Evolutionary conservation across 164 flowering plant genomes (phyloP).

Genomic region (Stephania yunnanensis): DNA sequence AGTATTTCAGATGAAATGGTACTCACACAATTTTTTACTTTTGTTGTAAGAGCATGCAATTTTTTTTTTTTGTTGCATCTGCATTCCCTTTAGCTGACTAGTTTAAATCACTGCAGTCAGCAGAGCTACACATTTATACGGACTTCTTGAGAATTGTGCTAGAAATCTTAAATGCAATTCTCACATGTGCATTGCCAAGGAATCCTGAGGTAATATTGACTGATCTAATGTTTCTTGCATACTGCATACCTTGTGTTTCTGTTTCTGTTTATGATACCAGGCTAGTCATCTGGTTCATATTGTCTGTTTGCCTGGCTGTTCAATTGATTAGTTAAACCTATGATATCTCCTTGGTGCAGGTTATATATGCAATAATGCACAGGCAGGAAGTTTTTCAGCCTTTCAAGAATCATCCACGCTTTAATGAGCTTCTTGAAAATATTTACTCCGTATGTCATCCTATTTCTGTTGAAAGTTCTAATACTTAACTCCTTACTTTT

Average conservation of each 20-base stretch:
- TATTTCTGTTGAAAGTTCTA: background rate
- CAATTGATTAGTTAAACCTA: conserved; percentile 4
- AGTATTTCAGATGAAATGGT: conserved; percentile 57
- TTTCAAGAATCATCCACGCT: conserved; percentile 89
- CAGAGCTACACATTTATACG: conserved; percentile 83
- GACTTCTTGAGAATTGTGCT: conserved; percentile 91
- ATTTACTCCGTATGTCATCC: conserved; percentile 60
- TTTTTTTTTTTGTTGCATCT: background rate
- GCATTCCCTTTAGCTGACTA: conserved; percentile 16
- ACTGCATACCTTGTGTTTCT: background rate
- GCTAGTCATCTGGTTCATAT: background rate
- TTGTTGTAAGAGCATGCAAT: background rate
- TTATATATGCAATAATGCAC: conserved; percentile 95
- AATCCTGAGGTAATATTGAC: conserved; percentile 76
- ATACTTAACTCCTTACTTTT: background rate
- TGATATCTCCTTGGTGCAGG: conserved; percentile 36
- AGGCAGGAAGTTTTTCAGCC: conserved; percentile 91
- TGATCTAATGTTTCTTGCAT: background rate
- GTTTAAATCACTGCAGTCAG: conserved; percentile 47
- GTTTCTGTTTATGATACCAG: background rate
- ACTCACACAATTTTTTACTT: conserved; percentile 13
- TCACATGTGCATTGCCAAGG: conserved; percentile 86
- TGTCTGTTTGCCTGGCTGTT: background rate
- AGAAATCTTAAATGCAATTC: conserved; percentile 84
- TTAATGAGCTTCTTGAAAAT: conserved; percentile 86